A percentile compares a stretch with the other conserved stretches of the same genome.
Evolutionary conservation across 495 filamentous ascomycete species (phyloP).

Genomic region (Hyaloscypha variabilis): DNA sequence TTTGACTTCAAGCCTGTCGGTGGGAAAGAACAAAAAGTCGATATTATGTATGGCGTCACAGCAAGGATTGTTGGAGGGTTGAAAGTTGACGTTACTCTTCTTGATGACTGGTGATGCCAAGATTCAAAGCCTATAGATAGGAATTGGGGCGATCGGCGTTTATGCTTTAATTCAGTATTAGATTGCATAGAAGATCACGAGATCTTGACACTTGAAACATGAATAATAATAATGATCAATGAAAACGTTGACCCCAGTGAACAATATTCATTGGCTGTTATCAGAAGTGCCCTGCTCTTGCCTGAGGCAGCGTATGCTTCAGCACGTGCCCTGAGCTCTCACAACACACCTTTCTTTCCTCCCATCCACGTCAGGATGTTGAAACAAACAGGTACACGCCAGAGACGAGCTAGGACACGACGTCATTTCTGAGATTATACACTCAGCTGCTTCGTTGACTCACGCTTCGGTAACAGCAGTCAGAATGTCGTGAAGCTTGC

Average conservation of each 20-base stretch:
- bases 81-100: conserved; percentile 5
- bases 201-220: no score
- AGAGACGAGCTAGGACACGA: not conserved
- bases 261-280: no score
- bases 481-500: not conserved
- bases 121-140: not conserved
- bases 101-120: conserved; percentile 27
- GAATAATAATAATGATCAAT: no score
- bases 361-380: not conserved
- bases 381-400: not conserved
- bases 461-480: not conserved
- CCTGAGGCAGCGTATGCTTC: not conserved
- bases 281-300: no score
- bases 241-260: no score
- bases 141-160: no score
- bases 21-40: not conserved
- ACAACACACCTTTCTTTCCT: not conserved
- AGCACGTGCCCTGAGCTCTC: not conserved
- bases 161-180: no score
- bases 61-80: conserved; percentile 15
- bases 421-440: not conserved
- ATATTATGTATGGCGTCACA: conserved; percentile 15
- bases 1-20: conserved; percentile 19
- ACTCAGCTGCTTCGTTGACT: not conserved
- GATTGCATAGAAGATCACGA: no score